phyloP scores from a whole-genome alignment of 2,329 filamentous ascomycete species.

The Fusarium sp. region DNA sequence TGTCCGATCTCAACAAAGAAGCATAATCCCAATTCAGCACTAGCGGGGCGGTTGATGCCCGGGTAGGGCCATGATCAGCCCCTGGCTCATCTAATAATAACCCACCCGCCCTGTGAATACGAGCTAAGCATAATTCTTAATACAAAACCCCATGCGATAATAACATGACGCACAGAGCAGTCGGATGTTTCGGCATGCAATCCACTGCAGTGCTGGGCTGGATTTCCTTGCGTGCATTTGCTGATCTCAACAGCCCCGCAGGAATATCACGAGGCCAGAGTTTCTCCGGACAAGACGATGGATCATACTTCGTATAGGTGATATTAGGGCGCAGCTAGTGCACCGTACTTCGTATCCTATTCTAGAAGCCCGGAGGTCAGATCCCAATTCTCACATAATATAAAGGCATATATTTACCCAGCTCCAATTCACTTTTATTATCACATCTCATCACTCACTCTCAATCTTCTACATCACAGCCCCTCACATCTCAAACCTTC shows the following conservation, averaged over 20 bases:
- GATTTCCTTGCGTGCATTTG: not conserved
- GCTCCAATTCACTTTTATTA: not conserved
- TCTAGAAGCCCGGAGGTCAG: not conserved
- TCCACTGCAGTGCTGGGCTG: not conserved
- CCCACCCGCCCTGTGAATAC: not conserved
- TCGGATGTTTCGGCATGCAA: constrained; percentile 2
- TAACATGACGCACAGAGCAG: not conserved
- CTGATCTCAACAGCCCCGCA: not conserved
- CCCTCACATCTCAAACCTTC: not conserved
- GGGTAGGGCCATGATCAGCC: not conserved
- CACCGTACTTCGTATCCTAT: constrained; percentile 5
- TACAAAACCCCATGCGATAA: not conserved
- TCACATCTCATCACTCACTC: not conserved
- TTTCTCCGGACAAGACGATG: not conserved
- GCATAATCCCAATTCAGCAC: not conserved
- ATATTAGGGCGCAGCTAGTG: constrained; percentile 11
- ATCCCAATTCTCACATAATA: not conserved
- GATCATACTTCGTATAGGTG: constrained; percentile 3
- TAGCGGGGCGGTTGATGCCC: not conserved
- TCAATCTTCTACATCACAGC: not conserved
- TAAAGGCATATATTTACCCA: constrained; percentile 5
- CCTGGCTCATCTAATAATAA: constrained; percentile 4
- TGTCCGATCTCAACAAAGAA: not conserved
- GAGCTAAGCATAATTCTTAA: constrained; percentile 7
- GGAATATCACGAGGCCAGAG: not conserved